Conservation (phyloP, 148 eudicot species). For the Amaranthus cruentus region DNA sequence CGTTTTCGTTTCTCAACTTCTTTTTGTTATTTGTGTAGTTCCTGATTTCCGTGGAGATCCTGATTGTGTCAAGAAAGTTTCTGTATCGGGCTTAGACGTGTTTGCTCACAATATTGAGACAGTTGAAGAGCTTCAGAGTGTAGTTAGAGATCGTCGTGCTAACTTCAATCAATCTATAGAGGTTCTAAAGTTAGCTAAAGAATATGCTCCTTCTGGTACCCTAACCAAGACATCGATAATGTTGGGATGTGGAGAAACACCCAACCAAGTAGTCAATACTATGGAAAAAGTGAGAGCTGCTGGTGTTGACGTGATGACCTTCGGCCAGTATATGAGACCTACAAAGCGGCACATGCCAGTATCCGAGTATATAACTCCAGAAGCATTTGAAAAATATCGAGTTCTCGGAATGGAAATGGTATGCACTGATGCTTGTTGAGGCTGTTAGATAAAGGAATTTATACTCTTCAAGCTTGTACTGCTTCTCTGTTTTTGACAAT, state of each 20-base stretch:
- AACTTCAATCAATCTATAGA: constrained; percentile 89
- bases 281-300: constrained; percentile 98
- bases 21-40: constrained; percentile 40
- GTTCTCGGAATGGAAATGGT: constrained; percentile 92
- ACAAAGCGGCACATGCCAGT: constrained; percentile 97
- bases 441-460: background rate
- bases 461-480: background rate
- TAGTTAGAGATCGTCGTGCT: constrained; percentile 90
- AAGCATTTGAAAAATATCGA: constrained; percentile 81
- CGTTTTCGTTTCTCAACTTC: background rate
- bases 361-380: constrained; percentile 83
- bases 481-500: background rate
- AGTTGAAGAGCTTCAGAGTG: constrained; percentile 88
- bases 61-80: constrained; percentile 79
- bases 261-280: constrained; percentile 82
- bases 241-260: constrained; percentile 98
- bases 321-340: constrained; percentile 97
- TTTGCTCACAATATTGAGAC: constrained; percentile 98
- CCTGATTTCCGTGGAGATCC: constrained; percentile 92
- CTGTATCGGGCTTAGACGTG: constrained; percentile 83
- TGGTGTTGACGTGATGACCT: constrained; percentile 97
- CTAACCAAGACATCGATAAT: constrained; percentile 90
- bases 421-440: background rate
- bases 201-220: constrained; percentile 83
- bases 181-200: constrained; percentile 76